phyloP scores from a whole-genome alignment of 2,329 filamentous ascomycete genomes.

The Aspergillus candidus region DNA sequence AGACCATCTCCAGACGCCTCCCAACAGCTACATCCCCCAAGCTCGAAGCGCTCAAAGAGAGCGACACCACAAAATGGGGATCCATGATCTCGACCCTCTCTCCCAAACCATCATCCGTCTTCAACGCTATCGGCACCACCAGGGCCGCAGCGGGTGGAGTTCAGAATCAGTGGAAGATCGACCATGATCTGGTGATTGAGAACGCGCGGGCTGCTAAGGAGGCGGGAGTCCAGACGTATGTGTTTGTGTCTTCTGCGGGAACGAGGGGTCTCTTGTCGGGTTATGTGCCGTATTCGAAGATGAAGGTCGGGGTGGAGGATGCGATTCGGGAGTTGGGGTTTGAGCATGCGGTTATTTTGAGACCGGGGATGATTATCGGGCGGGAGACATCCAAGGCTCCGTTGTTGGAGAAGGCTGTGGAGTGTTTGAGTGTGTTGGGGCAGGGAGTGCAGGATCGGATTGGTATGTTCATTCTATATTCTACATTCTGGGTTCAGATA shows the following conservation, averaged over 20 bases:
- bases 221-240: slow-evolving; percentile 31
- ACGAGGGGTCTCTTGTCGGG: slow-evolving; percentile 23
- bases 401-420: slow-evolving; percentile 19
- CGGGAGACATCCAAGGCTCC: slow-evolving; percentile 11
- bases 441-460: slow-evolving; percentile 23
- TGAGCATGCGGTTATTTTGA: slow-evolving; percentile 31
- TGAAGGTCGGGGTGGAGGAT: slow-evolving; percentile 35
- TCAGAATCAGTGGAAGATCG: slow-evolving; percentile 33
- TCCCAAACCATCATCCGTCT: slow-evolving; percentile 21
- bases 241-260: slow-evolving; percentile 31
- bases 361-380: slow-evolving; percentile 33
- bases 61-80: slow-evolving; percentile 27
- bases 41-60: slow-evolving; percentile 23
- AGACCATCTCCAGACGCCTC: slow-evolving; percentile 23
- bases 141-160: slow-evolving; percentile 27
- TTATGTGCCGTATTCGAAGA: slow-evolving; percentile 31
- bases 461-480: slow-evolving; percentile 13
- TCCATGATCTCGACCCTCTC: slow-evolving; percentile 18
- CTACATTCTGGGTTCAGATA: background rate
- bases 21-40: slow-evolving; percentile 21
- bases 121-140: slow-evolving; percentile 33
- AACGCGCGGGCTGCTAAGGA: slow-evolving; percentile 31
- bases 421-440: slow-evolving; percentile 16
- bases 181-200: slow-evolving; percentile 33
- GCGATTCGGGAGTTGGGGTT: slow-evolving; percentile 31